phyloP scores from a whole-genome alignment of 495 filamentous ascomycete genomes.

The Annulohypoxylon stygium region DNA sequence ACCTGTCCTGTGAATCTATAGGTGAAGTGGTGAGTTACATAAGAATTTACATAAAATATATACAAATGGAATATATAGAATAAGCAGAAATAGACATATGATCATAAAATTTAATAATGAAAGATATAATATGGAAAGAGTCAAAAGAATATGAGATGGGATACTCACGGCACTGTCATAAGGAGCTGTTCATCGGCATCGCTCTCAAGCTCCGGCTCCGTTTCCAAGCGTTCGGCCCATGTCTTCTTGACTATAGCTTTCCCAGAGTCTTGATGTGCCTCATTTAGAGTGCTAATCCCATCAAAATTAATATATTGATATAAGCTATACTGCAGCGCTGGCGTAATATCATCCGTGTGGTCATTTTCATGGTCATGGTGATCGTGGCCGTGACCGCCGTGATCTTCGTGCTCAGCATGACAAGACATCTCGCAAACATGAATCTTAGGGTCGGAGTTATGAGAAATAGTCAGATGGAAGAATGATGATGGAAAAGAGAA shows the following conservation, averaged over 20 bases:
- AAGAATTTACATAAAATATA: conserved; percentile 6
- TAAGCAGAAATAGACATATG: conserved; percentile 6
- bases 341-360: conserved; percentile 90
- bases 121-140: background rate
- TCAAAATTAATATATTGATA: conserved; percentile 94
- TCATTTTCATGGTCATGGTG: conserved; percentile 67
- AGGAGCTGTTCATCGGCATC: conserved; percentile 94
- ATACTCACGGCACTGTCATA: conserved; percentile 87
- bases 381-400: conserved; percentile 50
- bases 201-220: conserved; percentile 80
- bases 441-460: too few relatives aligned
- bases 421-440: conserved; percentile 59
- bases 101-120: too few relatives aligned
- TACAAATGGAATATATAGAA: background rate
- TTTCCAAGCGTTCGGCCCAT: conserved; percentile 81
- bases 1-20: conserved; percentile 91
- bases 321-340: conserved; percentile 86
- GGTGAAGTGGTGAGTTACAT: conserved; percentile 25
- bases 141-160: conserved; percentile 11
- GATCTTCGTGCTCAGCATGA: conserved; percentile 59
- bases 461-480: background rate
- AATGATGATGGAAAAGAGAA: background rate
- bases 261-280: conserved; percentile 75
- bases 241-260: conserved; percentile 86
- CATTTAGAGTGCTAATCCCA: conserved; percentile 86